Base-by-base conservation (phyloP, 345 rosid species). In the Hibiscus syriacus region DNA sequence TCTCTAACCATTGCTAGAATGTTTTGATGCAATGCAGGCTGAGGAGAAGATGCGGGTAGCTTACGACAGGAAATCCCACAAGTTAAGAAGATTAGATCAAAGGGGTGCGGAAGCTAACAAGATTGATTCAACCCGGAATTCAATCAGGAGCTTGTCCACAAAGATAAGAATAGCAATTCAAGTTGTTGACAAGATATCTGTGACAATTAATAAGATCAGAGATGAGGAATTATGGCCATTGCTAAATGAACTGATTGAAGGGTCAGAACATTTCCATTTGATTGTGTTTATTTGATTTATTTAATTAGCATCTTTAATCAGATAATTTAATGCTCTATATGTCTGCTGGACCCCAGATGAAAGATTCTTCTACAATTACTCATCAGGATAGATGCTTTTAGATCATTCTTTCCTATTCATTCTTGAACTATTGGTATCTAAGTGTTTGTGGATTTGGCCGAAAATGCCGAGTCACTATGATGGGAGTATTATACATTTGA, bases 211-310 rank as follows among this genome's bases (percentile, higher is more conserved):
- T 75, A 95, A 85, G 87, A 92, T 92, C 46, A 85, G 98, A 72
- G 98, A 95, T 19, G 99, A 92, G 77, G 99, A 95, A 71, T 76
- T 95, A 2, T 95, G 98, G 97, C 99, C 98, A 2, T 94, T 88
- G 54, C 77, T 92, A 3, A 83, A 82, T 72, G 96, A 87, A 72
- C 81, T 95, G 76, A 92, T 95, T 67, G 83, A 83, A 71, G 98
- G 98, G 99, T 95, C 13, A 52, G 55, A 84, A 66, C 77, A 52
- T 61, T 3, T 19, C 49, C 32, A 72, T 55, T 55, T 41, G 67
- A 16, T 3, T n/a, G 6, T 55, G 20, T 26, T 55, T 12, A 38
- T 39, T 12, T 55, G 50, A 38, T 39, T 16, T n/a, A n/a, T n/a
- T n/a, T n/a, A n/a, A n/a, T n/a, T n/a, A n/a, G n/a, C n/a, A n/a